phyloP scores from a whole-genome alignment of 1,284 basidiomycete species.

The Lignosus rhinocerotis region DNA sequence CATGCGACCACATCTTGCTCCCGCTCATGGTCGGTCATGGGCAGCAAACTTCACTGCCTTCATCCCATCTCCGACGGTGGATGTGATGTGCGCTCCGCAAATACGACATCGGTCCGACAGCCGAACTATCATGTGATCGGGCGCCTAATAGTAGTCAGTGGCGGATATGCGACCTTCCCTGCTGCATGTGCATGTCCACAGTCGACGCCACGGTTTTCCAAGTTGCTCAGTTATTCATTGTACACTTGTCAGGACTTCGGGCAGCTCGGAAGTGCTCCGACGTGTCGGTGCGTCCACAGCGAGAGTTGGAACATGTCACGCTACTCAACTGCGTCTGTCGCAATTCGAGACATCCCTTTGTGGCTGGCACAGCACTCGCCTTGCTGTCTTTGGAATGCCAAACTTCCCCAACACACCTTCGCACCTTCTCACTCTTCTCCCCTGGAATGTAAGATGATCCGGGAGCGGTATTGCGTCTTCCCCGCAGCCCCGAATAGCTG shows the following conservation, averaged over 20 bases:
- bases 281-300: neutral
- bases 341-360: neutral
- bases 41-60: neutral
- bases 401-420: neutral
- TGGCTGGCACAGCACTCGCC: neutral
- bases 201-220: slow-evolving; percentile 6
- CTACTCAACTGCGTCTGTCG: neutral
- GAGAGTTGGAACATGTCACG: neutral
- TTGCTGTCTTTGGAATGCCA: neutral
- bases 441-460: slow-evolving; percentile 22
- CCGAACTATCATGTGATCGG: slow-evolving; percentile 13
- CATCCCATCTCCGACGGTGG: neutral
- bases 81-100: slow-evolving; percentile 11
- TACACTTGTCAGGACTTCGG: neutral
- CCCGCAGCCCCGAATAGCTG: slow-evolving; percentile 6
- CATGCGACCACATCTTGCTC: slow-evolving; percentile 5
- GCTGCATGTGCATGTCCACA: neutral
- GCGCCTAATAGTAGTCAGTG: neutral
- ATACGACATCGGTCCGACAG: slow-evolving; percentile 11
- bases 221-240: neutral
- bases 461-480: slow-evolving; percentile 9
- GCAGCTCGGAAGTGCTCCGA: neutral
- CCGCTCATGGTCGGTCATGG: neutral
- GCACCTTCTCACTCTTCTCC: neutral
- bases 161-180: slow-evolving; percentile 6